Conservation (phyloP, 2,329 filamentous ascomycete genomes). For the Colletotrichum sp. region DNA sequence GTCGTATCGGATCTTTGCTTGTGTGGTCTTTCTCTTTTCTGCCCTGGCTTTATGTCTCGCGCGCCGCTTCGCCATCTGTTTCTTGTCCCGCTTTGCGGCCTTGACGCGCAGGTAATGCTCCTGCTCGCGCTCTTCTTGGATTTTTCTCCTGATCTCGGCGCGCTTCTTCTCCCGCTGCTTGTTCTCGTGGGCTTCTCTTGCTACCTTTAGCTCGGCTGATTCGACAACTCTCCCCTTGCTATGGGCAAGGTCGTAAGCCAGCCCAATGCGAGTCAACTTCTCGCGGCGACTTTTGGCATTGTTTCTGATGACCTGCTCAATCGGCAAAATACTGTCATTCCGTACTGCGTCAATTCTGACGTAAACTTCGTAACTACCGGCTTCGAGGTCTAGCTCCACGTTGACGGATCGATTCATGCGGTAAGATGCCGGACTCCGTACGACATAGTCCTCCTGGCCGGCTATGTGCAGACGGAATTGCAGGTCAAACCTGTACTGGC, state of each 20-base stretch:
- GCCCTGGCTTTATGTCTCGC: constrained; percentile 39
- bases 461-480: constrained; percentile 59
- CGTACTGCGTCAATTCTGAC: constrained; percentile 76
- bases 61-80: constrained; percentile 33
- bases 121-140: constrained; percentile 43
- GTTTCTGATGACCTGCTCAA: constrained; percentile 71
- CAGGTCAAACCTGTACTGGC: constrained; percentile 60
- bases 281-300: constrained; percentile 68
- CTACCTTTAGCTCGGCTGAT: constrained; percentile 51
- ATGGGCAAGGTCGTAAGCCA: constrained; percentile 74
- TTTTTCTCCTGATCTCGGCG: constrained; percentile 40
- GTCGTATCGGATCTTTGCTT: background rate
- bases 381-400: constrained; percentile 75
- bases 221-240: constrained; percentile 63
- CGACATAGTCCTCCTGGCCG: constrained; percentile 56
- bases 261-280: constrained; percentile 74
- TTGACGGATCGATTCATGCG: constrained; percentile 77
- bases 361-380: constrained; percentile 76
- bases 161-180: constrained; percentile 45
- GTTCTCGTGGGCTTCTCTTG: constrained; percentile 48
- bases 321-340: constrained; percentile 49
- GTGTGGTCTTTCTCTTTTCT: constrained; percentile 25
- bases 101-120: constrained; percentile 40
- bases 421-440: constrained; percentile 57
- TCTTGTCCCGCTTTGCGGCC: constrained; percentile 36